Evolutionary conservation across 2,329 filamentous ascomycete species (phyloP).

Genomic region (Clarireedia hainanense): DNA sequence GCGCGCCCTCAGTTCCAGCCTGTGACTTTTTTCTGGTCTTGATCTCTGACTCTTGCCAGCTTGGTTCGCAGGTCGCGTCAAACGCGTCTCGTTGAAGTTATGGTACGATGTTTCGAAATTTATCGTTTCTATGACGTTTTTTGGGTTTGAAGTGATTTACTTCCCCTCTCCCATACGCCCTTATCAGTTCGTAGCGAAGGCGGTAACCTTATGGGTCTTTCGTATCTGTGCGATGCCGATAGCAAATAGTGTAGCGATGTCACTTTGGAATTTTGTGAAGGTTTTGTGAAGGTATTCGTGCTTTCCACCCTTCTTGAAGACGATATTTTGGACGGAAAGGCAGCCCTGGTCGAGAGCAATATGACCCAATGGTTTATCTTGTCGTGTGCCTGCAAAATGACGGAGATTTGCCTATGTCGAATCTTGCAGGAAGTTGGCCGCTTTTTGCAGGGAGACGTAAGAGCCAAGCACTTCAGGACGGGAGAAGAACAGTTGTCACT

Average conservation of each 20-base stretch:
- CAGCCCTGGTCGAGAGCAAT: conserved; percentile 4
- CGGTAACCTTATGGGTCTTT: background rate
- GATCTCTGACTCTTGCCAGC: background rate
- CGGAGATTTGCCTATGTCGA: conserved; percentile 11
- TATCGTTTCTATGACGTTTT: background rate
- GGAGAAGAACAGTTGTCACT: too few species aligned
- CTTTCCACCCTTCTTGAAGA: background rate
- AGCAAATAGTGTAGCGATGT: background rate
- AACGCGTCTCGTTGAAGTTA: background rate
- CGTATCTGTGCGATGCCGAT: background rate
- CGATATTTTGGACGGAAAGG: conserved; percentile 1
- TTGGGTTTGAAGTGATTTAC: background rate
- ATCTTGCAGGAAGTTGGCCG: background rate
- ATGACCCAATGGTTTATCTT: conserved; percentile 19
- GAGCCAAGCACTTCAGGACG: background rate
- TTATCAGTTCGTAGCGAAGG: background rate
- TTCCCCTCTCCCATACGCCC: background rate
- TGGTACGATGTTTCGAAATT: background rate
- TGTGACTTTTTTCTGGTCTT: background rate
- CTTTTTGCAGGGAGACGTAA: conserved; percentile 1
- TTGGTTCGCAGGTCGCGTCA: background rate
- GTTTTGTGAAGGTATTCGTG: background rate
- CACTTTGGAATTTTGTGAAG: background rate
- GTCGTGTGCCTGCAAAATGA: conserved; percentile 16
- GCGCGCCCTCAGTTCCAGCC: conserved; percentile 28